These are phyloP conservation scores for Tulasnella sp. DNA, from an alignment of 768 basidiomycete genomes.

Conservation along the genomic window DNA sequence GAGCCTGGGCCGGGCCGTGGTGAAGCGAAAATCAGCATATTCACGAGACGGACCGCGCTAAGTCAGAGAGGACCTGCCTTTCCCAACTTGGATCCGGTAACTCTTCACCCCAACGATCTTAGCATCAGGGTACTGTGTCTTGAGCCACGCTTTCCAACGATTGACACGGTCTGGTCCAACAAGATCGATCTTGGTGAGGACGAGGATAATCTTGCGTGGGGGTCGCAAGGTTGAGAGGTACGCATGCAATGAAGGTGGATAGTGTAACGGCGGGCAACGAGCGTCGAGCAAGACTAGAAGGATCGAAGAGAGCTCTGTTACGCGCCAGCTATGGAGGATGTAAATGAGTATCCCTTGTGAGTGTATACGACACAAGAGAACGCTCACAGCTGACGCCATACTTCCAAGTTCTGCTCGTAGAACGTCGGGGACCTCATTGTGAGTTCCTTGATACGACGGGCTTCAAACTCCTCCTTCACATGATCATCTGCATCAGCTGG, in stretches of 20 bases:
- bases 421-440: slow-evolving; percentile 63
- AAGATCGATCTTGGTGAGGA: slow-evolving; percentile 85
- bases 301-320: slow-evolving; percentile 84
- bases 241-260: slow-evolving; percentile 64
- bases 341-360: slow-evolving; percentile 11
- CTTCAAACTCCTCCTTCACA: slow-evolving; percentile 16
- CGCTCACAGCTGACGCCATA: slow-evolving; percentile 86
- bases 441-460: slow-evolving; percentile 20
- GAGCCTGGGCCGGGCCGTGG: too few relatives aligned
- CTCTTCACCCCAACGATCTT: slow-evolving; percentile 70
- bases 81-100: slow-evolving; percentile 36
- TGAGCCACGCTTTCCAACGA: slow-evolving; percentile 59
- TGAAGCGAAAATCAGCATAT: not conserved
- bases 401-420: slow-evolving; percentile 86
- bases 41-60: not conserved
- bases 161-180: slow-evolving; percentile 55
- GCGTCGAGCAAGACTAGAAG: slow-evolving; percentile 82
- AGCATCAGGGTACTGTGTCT: slow-evolving; percentile 43
- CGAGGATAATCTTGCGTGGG: slow-evolving; percentile 51
- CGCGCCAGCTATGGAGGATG: slow-evolving; percentile 64
- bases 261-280: slow-evolving; percentile 81
- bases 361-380: not conserved
- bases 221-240: slow-evolving; percentile 43
- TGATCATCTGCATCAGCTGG: slow-evolving; percentile 18
- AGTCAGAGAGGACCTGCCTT: not conserved